Evolutionary conservation across 805 yeast species (phyloP), one percentile per base, ranked within the genome.

Genomic region (Lachancea lanzarotensis): DNA sequence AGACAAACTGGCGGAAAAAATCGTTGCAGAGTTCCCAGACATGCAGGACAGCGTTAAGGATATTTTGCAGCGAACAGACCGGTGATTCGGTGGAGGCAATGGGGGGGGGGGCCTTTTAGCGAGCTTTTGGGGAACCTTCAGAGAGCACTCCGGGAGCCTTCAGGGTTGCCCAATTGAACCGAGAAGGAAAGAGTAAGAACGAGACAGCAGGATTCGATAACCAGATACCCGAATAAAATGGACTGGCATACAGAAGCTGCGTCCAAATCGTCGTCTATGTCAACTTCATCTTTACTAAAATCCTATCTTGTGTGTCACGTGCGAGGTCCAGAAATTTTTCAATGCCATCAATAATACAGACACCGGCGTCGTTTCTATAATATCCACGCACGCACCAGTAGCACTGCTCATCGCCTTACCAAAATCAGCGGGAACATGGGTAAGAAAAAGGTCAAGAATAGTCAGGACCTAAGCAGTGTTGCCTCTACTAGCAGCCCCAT

Each of bases 11-110:
- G 87, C 88, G 0, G 78, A 72, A 16, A 82, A 86, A 58, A 75
- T 93, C 38, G 72, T 67, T 36, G 76, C 75, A 36, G 95, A 85
- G 54, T 91, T 87, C 56, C 96, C 97, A 1, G 89, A 84, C 43
- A 62, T 91, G 50, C 68, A 70, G 9, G 70, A 60, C 0, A 73
- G 72, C 2, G 84, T 90, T 5, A 75, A 78, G 10, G 73, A 73
- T 42, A 81, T 84, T 18, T 68, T 73, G 31, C 52, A 59, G 19
- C 67, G 82, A 54, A 47, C 65, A n/a, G 49, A 38, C 15, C 42
- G 42, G 29, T 26, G 39, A 33, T 17, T 8, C 15, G 5, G 18
- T 9, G 15, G 15, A 32, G 3, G 6, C 13, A 3, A 22, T 13
- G 7, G 19, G 31, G 12, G 19, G 26, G 43, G 20, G 15, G 31